Base-by-base conservation (phyloP, 176 grass and related monocot genomes). In the Alopecurus myosuroides region DNA sequence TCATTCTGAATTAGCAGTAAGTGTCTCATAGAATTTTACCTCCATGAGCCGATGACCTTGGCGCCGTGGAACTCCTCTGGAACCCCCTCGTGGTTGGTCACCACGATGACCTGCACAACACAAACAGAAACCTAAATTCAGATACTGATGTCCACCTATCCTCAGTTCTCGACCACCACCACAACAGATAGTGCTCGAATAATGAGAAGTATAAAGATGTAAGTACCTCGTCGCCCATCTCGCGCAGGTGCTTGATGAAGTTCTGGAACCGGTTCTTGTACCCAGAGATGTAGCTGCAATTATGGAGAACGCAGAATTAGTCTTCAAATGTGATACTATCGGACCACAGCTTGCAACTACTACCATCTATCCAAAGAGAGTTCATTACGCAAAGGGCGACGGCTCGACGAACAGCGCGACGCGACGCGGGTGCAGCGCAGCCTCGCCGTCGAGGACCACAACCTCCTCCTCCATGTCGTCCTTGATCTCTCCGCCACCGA, bases 31-130 rank as follows among this genome's bases (percentile, higher is more conserved):
- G 56, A 82, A 26, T 23, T 45, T 45, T 77, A 98, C 95, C 95
- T 98, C 96, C 96, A 95, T 80, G 96, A 98, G 83, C 96, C 96
- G 23, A 95, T 95, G 19, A 98, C 73, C 76, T 98, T 98, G 35
- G 96, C 96, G 0, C 96, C 96, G 45, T 95, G 84, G 71, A 98
- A 98, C 61, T 98, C 96, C 52, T 86, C 58, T 9, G 96, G 96
- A 45, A 94, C 96, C 18, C 96, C 96, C 30, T 98, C 91, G 57
- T 95, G 96, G 46, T 92, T 98, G 4, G 96, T 98, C 55, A 98
- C 89, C 49, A 98, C 96, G 55, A 98, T 94, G 77, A 98, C 96
- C 95, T 97, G 44, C 40, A 76, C 1, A 60, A 75, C 5, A 58
- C 9, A 79, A 67, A 5, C 80, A 57, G 11, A n/a, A 65, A 67